Evolutionary conservation across 495 filamentous ascomycete species (phyloP), one percentile per base, ranked within the genome.

Genomic region (Daldinia loculata): DNA sequence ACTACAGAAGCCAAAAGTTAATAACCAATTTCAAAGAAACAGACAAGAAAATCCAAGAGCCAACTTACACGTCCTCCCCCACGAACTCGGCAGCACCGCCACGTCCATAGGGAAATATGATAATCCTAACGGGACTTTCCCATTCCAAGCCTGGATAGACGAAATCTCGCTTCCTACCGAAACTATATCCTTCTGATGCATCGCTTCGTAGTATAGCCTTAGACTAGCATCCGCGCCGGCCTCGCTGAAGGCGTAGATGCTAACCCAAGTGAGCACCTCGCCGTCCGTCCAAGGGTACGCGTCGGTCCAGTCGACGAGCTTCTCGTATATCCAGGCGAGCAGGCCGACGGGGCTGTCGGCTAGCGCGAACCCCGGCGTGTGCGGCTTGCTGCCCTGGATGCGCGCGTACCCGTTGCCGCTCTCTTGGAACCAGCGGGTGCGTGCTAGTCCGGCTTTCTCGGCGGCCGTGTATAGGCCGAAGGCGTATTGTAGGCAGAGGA

Each of bases 241-340:
- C 12, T 67, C 78, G 17, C 80, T 82, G 70, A 90, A 90, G 70
- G 75, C 80, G 74, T 90, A 89, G 45, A 91, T 83, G 24, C 78
- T 83, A 0, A 87, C 78, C 88, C 89, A 90, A 0, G 87, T 89
- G 12, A 90, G 75, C 15, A 90, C 80, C 74, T 91, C 85, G 32
- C 89, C 87, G 43, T 89, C 87, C 1, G 82, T 87, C 89, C 89
- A 91, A 6, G 83, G 80, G 70, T 90, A 89, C 0, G 53, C 75
- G 67, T 92, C 89, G 2, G 86, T 88, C 87, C 90, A 89, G 56
- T 86, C 84, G 67, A 86, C 81, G 17, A 91, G 81, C 70, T 91
- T 92, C 72, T 91, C 90, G 57, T 86, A 84, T 26, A 92, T 83
- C 88, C 88, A 91, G 0, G 88, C 83, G 12, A 91, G 71, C 50